Evolutionary conservation across 805 yeast species (phyloP).

Genomic region (Saccharomyces cerevisiae): DNA sequence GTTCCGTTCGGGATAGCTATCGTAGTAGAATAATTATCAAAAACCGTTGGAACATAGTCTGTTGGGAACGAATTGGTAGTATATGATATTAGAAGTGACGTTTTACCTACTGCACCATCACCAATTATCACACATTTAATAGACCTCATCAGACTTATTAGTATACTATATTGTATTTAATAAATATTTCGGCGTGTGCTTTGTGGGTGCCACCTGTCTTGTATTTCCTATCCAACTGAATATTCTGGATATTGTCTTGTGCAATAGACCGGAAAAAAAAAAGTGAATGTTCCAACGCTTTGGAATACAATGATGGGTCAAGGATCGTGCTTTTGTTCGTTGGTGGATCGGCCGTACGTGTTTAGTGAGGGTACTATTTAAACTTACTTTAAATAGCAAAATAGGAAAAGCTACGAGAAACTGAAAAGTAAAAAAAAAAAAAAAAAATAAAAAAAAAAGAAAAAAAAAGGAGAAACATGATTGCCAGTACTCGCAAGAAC

Average conservation of each 20-base stretch:
- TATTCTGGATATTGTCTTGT: neutral
- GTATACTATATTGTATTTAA: neutral
- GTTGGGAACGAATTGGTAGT: conserved; percentile 90
- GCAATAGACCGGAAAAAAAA: neutral
- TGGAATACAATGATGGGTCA: neutral
- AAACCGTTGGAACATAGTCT: conserved; percentile 90
- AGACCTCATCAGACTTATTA: conserved; percentile 50
- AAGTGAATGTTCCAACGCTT: neutral
- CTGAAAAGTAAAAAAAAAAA: neutral
- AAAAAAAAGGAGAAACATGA: neutral
- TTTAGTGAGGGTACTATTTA: neutral
- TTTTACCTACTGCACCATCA: conserved; percentile 93
- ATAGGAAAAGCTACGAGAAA: neutral
- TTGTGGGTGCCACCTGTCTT: neutral
- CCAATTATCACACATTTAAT: conserved; percentile 92
- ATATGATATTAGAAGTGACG: conserved; percentile 78
- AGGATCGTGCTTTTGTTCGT: neutral
- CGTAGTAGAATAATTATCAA: conserved; percentile 83
- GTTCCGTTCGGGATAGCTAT: conserved; percentile 40
- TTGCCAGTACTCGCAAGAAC: neutral
- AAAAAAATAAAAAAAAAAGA: neutral
- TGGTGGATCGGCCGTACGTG: neutral
- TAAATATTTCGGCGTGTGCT: neutral
- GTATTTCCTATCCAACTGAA: neutral
- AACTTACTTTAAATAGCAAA: neutral